Base-by-base conservation (phyloP, 345 rosid species). In the Salix brachista region DNA sequence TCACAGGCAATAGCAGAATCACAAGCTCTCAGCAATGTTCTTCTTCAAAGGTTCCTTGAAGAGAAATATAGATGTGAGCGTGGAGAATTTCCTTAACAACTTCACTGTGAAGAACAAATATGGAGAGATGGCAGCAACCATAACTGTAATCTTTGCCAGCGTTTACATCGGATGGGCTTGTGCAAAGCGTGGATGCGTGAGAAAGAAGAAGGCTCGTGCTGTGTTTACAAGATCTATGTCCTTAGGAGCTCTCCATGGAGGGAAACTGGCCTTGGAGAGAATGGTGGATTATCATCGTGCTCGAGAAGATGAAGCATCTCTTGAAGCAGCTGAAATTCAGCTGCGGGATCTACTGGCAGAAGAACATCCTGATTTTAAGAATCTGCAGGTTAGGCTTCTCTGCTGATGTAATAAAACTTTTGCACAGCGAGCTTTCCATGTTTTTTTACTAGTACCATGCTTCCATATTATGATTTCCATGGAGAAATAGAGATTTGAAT, bases 201-300 rank as follows among this genome's bases (percentile, higher is more conserved):
- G 64, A 30, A 80, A 78, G 73, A 60, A 18, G n/a, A 80, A 77
- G 66, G 42, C 37, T 42, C 80, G 36, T 3, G 46, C 21, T 37
- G 42, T 34, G 7, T 37, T 75, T 32, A 44, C 88, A 61, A 85
- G 83, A 77, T 87, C 91, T 19, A 64, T 87, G 81, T 85, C 90
- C 37, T 1, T 91, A 50, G 91, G 86, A 14, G 82, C 83, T 17
- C 79, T 91, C 42, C 88, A 84, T 66, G 93, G 93, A 78, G 91
- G 91, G 9, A 85, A 80, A 68, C 16, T 84, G 34, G 89, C 89
- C 46, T 46, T 88, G 75, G 87, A 89, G 65, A 91, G 93, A 71
- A 46, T 87, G 76, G 75, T 86, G 44, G 89, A 87, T 73, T 86
- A 83, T 70, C 88, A 89, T 58, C 70, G 77, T n/a, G 81, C 85